Evolutionary conservation across 2,329 filamentous ascomycete species (phyloP), one percentile per base, ranked within the genome.

Genomic region (Phyllosticta ampelicida): DNA sequence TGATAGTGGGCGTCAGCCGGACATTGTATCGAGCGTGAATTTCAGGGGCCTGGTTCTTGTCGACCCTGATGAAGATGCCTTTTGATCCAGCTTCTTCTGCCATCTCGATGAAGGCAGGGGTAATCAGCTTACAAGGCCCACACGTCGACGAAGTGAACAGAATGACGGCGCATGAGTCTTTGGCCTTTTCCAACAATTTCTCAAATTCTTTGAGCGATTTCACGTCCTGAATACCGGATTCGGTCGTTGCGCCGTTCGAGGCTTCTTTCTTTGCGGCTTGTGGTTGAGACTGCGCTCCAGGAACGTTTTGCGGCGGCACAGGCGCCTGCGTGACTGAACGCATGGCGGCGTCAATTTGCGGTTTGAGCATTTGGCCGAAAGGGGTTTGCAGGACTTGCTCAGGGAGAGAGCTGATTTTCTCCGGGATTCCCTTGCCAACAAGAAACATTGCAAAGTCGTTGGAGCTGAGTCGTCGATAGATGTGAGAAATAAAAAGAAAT

Each of bases 121-220:
- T 95, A 1, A 92, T 80, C 16, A 83, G 74, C 70, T 87, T 92
- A 79, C 92, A 96, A 0, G 91, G 90, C 0, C 84, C 81, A 67
- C 91, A 96, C 2, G 86, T 94, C 1, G 87, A 82, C 3, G 89
- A 95, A 0, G 92, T 96, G 74, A 97, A 97, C 77, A 96, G 96
- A 59, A 96, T 80, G 44, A 92, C 82, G 0, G 89, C 89, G 61
- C 86, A 90, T 0, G 86, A 85, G 5, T 80, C 77, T 26, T 78
- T 77, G 0, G 87, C 86, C 1, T 75, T 74, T 0, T 74, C 69
- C 5, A 94, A 75, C 1, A 86, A 73, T 18, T 74, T 74, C 44
- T 89, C 79, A 1, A 94, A 73, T 26, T 86, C 80, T 5, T 73
- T 71, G 4, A 86, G 71, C 20, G 75, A 83, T 23, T 78, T 81